Percentiles rank a stretch among this genome's conserved stretches.
These are phyloP conservation scores for Epichloe hybrida DNA, from an alignment of 2,329 filamentous ascomycete species.

Conservation along the genomic window DNA sequence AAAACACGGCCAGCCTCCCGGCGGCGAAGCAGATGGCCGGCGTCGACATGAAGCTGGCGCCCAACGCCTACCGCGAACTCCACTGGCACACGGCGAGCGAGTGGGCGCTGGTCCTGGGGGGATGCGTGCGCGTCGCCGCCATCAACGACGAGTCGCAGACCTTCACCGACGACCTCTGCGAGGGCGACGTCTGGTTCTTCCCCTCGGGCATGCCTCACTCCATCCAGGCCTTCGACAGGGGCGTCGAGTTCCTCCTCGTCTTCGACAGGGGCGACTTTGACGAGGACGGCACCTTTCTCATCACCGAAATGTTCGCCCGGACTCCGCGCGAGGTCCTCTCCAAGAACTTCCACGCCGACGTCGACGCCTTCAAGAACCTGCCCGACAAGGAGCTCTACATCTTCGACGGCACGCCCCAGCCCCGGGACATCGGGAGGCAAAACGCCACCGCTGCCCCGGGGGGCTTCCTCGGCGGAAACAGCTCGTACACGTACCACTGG, in stretches of 20 bases:
- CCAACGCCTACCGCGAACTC: slow-evolving; percentile 46
- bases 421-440: slow-evolving; percentile 30
- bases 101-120: slow-evolving; percentile 40
- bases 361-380: slow-evolving; percentile 33
- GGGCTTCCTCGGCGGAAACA: slow-evolving; percentile 26
- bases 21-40: slow-evolving; percentile 37
- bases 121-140: slow-evolving; percentile 35
- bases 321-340: slow-evolving; percentile 39
- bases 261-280: slow-evolving; percentile 46
- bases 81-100: slow-evolving; percentile 47
- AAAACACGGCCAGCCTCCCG: slow-evolving; percentile 38
- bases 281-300: slow-evolving; percentile 46
- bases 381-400: slow-evolving; percentile 36
- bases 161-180: slow-evolving; percentile 32
- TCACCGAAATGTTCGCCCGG: slow-evolving; percentile 37
- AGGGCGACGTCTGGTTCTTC: slow-evolving; percentile 25
- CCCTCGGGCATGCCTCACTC: slow-evolving; percentile 35
- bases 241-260: slow-evolving; percentile 45
- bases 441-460: slow-evolving; percentile 30
- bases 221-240: slow-evolving; percentile 40
- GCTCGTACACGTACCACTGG: slow-evolving; percentile 36
- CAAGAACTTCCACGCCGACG: slow-evolving; percentile 37
- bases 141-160: slow-evolving; percentile 37
- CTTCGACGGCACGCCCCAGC: slow-evolving; percentile 36
- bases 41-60: slow-evolving; percentile 45